A percentile compares a stretch with the other conserved stretches of the same genome.
Conservation (phyloP, 2,329 filamentous ascomycete species). For the Didymellaceae sp. region DNA sequence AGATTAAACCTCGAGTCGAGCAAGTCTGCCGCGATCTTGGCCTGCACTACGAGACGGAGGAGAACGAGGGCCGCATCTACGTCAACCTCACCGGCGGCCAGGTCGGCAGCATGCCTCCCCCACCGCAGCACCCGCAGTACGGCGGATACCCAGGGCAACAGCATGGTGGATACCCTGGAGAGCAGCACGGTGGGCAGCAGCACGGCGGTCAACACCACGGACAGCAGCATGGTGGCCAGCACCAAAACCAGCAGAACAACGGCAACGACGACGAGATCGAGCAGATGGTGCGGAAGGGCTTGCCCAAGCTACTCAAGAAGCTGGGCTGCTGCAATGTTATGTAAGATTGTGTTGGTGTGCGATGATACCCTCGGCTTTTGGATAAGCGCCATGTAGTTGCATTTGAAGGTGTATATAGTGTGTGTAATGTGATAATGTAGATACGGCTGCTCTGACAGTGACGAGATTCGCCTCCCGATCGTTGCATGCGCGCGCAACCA, state of each 20-base stretch:
- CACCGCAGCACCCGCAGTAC: constrained; percentile 47
- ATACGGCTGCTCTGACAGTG: background rate
- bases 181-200: constrained; percentile 50
- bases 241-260: constrained; percentile 52
- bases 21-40: constrained; percentile 83
- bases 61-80: constrained; percentile 88
- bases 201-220: constrained; percentile 51
- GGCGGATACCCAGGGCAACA: constrained; percentile 42
- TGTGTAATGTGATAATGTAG: background rate
- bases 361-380: constrained; percentile 21
- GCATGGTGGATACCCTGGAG: constrained; percentile 8
- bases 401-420: background rate
- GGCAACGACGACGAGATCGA: constrained; percentile 63
- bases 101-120: constrained; percentile 51
- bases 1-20: constrained; percentile 95
- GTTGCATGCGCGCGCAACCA: too few relatives aligned
- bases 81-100: constrained; percentile 80
- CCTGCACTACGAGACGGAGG: constrained; percentile 82
- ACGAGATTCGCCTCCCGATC: background rate
- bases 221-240: constrained; percentile 46
- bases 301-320: constrained; percentile 68
- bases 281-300: constrained; percentile 65
- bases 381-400: background rate
- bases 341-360: constrained; percentile 51
- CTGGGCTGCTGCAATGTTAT: constrained; percentile 77